These are phyloP conservation scores for Alternaria alternata DNA, from an alignment of 2,329 filamentous ascomycete genomes.

Conservation along the genomic window DNA sequence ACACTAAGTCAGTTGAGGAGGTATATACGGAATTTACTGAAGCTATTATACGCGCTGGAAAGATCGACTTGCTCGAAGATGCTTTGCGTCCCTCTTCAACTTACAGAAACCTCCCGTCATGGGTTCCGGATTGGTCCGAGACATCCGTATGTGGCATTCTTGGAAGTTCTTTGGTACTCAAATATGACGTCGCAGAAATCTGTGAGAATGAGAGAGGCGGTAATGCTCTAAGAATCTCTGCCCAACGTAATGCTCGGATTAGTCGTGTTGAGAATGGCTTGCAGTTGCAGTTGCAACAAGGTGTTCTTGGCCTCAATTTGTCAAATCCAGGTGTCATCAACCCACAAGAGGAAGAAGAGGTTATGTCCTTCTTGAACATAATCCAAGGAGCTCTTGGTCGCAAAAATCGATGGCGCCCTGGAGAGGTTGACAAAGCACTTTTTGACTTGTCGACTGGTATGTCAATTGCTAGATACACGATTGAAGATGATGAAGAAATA, in stretches of 20 bases:
- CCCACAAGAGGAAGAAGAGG: no score
- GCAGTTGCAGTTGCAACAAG: no score
- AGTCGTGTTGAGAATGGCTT: no score
- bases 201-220: no score
- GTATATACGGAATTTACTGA: background rate
- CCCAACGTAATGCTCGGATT: fast-evolving
- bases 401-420: no score
- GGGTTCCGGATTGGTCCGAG: no score
- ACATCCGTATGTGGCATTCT: no score
- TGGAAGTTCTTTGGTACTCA: fast-evolving
- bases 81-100: background rate
- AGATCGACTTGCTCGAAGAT: fast-evolving
- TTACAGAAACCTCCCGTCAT: background rate
- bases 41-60: background rate
- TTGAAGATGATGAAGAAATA: fast-evolving
- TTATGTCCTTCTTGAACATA: fast-evolving
- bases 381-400: no score
- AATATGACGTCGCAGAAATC: no score
- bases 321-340: fast-evolving
- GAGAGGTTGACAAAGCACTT: fast-evolving
- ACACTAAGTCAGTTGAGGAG: background rate
- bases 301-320: no score
- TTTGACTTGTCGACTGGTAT: no score
- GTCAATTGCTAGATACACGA: fast-evolving
- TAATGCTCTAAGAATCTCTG: fast-evolving